Conservation (phyloP, 2,329 filamentous ascomycete genomes). For the Monilinia laxa region DNA sequence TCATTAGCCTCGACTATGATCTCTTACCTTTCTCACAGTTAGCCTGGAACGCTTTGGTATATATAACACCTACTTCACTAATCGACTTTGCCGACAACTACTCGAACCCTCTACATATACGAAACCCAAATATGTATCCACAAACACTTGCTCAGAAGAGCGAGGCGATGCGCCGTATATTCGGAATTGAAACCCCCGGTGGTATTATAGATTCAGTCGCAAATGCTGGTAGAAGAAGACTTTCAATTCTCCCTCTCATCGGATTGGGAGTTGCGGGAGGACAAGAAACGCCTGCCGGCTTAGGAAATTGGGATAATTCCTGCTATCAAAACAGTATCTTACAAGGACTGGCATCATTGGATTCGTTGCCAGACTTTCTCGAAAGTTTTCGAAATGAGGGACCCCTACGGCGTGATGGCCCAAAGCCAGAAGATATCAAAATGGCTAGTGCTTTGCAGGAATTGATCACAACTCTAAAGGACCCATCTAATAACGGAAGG, state of each 20-base stretch:
- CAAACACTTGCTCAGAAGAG: constrained; percentile 59
- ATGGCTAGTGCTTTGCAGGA: constrained; percentile 46
- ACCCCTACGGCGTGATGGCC: constrained; percentile 25
- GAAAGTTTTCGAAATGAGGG: constrained; percentile 45
- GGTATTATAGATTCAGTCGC: constrained; percentile 58
- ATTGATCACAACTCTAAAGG: constrained; percentile 69
- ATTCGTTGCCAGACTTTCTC: constrained; percentile 67
- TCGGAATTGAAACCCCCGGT: constrained; percentile 56
- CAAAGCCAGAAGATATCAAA: constrained; percentile 32
- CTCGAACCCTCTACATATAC: constrained; percentile 46
- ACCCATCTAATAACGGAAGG: constrained; percentile 67
- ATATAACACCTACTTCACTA: constrained; percentile 54
- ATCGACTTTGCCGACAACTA: constrained; percentile 56
- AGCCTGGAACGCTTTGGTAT: constrained; percentile 61
- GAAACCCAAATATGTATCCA: constrained; percentile 45
- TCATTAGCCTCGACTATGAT: constrained; percentile 39
- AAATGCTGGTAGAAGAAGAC: constrained; percentile 56
- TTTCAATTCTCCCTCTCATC: constrained; percentile 48
- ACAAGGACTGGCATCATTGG: constrained; percentile 76
- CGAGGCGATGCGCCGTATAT: constrained; percentile 60
- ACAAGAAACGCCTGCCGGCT: constrained; percentile 57
- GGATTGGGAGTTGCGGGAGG: constrained; percentile 41
- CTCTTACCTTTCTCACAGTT: constrained; percentile 48
- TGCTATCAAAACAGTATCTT: constrained; percentile 98
- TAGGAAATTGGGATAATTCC: constrained; percentile 92